Evolutionary conservation across 73 alveolate species (phyloP).

Genomic region (Tetrahymena borealis): DNA sequence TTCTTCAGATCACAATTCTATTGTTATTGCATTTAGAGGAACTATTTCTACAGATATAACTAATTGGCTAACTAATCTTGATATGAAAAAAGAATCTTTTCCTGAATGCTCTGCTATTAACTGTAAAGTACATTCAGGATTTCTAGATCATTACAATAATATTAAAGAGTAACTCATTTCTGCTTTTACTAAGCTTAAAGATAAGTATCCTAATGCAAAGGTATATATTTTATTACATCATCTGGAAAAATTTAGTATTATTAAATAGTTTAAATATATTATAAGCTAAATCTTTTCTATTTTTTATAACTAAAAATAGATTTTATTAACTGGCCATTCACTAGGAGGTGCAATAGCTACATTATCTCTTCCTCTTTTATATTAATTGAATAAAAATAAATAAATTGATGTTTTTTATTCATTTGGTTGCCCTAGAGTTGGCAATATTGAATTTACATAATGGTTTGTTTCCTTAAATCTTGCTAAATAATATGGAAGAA

Average conservation of each 20-base stretch:
- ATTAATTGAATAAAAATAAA: background rate
- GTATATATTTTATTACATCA: no score
- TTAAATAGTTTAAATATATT: no score
- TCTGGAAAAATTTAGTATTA: no score
- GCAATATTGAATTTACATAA: background rate
- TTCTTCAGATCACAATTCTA: background rate
- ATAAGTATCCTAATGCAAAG: background rate
- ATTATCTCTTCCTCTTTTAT: background rate
- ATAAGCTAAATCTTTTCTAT: no score
- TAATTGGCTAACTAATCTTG: background rate
- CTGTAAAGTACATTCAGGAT: background rate
- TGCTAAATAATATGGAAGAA: background rate
- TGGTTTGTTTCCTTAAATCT: background rate
- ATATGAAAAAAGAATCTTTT: background rate
- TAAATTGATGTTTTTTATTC: background rate
- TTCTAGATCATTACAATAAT: background rate
- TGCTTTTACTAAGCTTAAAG: background rate
- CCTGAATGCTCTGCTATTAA: background rate
- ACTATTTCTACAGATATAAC: background rate
- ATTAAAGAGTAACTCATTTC: background rate
- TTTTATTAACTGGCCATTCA: background rate
- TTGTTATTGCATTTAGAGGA: background rate
- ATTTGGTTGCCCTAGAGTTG: background rate
- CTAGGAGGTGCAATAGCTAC: slow-evolving; percentile 6
- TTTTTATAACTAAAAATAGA: background rate